Conservation (phyloP, 2,329 filamentous ascomycete genomes). For the Sarocladiaceae sp. region DNA sequence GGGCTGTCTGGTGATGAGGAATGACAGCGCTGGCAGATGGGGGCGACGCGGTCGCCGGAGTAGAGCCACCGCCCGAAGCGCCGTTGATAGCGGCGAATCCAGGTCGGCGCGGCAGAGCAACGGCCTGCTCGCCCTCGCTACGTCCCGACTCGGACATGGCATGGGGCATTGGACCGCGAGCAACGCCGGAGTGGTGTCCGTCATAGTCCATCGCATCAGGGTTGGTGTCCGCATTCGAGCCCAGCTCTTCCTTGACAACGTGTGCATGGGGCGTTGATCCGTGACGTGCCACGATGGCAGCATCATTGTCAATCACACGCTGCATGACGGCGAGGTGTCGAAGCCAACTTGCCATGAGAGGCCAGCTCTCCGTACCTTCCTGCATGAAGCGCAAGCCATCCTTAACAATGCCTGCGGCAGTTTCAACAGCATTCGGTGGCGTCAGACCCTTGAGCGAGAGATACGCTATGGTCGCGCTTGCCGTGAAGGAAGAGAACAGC, state of each 20-base stretch:
- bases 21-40: constrained; percentile 17
- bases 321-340: constrained; percentile 59
- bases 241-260: constrained; percentile 49
- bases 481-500: constrained; percentile 59
- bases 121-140: constrained; percentile 47
- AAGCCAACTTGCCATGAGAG: constrained; percentile 55
- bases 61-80: constrained; percentile 44
- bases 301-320: constrained; percentile 53
- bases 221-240: constrained; percentile 48
- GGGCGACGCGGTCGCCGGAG: constrained; percentile 43
- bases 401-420: constrained; percentile 51
- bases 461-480: constrained; percentile 57
- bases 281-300: constrained; percentile 31
- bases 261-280: constrained; percentile 24
- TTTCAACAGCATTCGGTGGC: constrained; percentile 51
- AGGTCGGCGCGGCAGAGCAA: constrained; percentile 42
- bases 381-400: constrained; percentile 57
- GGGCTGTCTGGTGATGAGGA: not conserved
- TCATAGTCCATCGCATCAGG: constrained; percentile 57
- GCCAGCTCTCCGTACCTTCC: constrained; percentile 56
- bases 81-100: constrained; percentile 58
- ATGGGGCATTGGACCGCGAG: constrained; percentile 22
- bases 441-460: constrained; percentile 58
- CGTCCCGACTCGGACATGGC: constrained; percentile 36
- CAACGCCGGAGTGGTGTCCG: constrained; percentile 19